Evolutionary conservation across 2,329 filamentous ascomycete genomes (phyloP), one percentile per base, ranked within the genome.

Genomic region (Fusarium equiseti): DNA sequence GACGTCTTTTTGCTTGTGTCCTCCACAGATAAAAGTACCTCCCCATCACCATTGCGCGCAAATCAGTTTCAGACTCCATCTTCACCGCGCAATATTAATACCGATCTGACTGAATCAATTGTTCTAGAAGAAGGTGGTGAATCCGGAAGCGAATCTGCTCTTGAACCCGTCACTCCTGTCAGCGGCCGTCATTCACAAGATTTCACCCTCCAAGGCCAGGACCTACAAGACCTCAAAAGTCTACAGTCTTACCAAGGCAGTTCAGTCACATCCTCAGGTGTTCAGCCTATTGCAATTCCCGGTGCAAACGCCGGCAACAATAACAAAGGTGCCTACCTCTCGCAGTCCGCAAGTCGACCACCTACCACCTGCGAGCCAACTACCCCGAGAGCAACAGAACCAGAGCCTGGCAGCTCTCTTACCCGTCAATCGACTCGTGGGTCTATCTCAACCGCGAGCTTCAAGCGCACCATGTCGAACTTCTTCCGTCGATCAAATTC

Each of bases 141-240:
- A 76, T 89, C 87, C 11, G 85, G 86, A 68, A 89, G 85, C 77
- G 88, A 90, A 73, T 85, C 84, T 26, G 81, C 83, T 59, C 86
- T 87, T 79, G 89, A 90, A 70, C 89, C 89, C 46, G 82, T 88
- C 62, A 91, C 89, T 24, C 89, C 89, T 50, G 85, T 88, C 64
- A 90, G 88, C 73, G 83, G 85, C 66, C 84, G 81, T 53, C 78
- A 87, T 74, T 88, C 87, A 49, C 84, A 85, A 62, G 86, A 88
- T 70, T 88, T 89, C 67, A 78, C 80, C 38, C 76, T 82, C 65
- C 81, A 82, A 58, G 79, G 78, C 54, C 81, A 81, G 71, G 81
- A 85, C 56, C 74, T 79, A 62, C 74, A 79, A 64, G 75, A 78
- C 60, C 73, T 75, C 63, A 77, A 78, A 61, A 62, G 63, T 26